These are phyloP conservation scores for Nicotiana rustica DNA, from an alignment of 305 asterid genomes.

Conservation along the genomic window DNA sequence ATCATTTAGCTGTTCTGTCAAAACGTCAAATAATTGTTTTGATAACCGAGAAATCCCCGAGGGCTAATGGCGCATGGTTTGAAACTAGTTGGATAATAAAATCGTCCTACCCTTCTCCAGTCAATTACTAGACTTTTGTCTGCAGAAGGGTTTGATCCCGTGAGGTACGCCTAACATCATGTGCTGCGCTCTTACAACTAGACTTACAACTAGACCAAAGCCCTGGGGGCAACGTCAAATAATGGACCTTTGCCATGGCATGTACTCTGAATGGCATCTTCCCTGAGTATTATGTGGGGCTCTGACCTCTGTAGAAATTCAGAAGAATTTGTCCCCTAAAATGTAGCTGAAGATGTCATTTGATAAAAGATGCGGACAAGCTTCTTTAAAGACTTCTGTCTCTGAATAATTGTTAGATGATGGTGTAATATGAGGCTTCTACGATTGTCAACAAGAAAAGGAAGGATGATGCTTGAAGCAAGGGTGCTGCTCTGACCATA, in stretches of 20 bases:
- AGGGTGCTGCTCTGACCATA: neutral
- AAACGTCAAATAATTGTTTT: neutral
- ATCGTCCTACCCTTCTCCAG: too few species aligned
- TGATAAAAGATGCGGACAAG: conserved; percentile 19
- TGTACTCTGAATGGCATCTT: neutral
- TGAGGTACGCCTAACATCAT: too few species aligned
- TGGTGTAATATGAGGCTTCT: neutral
- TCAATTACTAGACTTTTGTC: too few species aligned
- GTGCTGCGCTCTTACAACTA: too few species aligned
- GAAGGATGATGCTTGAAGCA: conserved; percentile 20
- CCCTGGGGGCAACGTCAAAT: neutral
- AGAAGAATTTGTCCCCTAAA: neutral
- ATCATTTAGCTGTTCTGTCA: conserved; percentile 22
- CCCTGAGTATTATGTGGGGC: conserved; percentile 5
- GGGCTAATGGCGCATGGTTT: too few species aligned
- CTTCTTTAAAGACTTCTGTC: neutral
- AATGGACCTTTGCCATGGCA: neutral
- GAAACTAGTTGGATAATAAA: too few species aligned
- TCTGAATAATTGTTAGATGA: conserved; percentile 12
- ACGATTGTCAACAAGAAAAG: conserved; percentile 9
- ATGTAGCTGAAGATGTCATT: conserved; percentile 3
- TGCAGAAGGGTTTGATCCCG: too few species aligned
- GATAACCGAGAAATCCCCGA: too few species aligned
- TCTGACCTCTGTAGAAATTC: neutral
- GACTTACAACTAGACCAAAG: too few species aligned